Evolutionary conservation across 176 grass and related monocot species (phyloP), one percentile per base, ranked within the genome.

Genomic region (Carex cristatella): DNA sequence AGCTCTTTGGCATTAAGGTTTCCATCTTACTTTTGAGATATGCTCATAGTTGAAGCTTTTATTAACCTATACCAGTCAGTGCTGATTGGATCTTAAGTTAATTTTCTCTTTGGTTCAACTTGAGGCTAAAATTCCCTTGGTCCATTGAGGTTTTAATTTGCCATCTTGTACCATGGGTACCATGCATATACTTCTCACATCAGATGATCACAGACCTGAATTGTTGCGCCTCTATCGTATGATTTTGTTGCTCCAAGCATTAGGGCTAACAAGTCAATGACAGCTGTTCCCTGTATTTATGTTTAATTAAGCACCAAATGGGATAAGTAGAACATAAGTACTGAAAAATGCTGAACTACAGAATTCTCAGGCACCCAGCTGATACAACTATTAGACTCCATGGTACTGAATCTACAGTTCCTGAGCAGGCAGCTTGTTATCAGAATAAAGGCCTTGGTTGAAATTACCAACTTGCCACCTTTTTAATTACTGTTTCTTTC

Each of bases 1-100:
- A 94, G 86, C 89, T 89, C 49, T 89, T 98, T 8, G 95, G 92
- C 88, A 89, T 93, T 15, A 94, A 98, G 89, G 95, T 94, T 68
- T 68, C 15, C 37, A 55, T 65, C 61, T 58, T 35, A 55, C 28
- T 57, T 57, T 79, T 35, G 12, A 53, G 51, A 79, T 57, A 56
- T 18, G 51, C 9, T 57, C 23, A 7, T 78, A 55, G 23, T 57
- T 78, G 30, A 31, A 7, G 46, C 31, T 79, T 79, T 58, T 28
- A 55, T 55, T 55, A 78, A 78, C 48, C 1, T 57, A 15, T 78
- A 57, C 74, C 37, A 4, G 40, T 8, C 48, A 18, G n/a, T 27
- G 7, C 2, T 49, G 42, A 4, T 74, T 74, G 70, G 18, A 74
- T 51, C 48, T 51, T 11, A 51, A 51, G 48, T 51, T 51, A 51